Conservation (phyloP, 257 asterid species). For the Lithospermum erythrorhizon region DNA sequence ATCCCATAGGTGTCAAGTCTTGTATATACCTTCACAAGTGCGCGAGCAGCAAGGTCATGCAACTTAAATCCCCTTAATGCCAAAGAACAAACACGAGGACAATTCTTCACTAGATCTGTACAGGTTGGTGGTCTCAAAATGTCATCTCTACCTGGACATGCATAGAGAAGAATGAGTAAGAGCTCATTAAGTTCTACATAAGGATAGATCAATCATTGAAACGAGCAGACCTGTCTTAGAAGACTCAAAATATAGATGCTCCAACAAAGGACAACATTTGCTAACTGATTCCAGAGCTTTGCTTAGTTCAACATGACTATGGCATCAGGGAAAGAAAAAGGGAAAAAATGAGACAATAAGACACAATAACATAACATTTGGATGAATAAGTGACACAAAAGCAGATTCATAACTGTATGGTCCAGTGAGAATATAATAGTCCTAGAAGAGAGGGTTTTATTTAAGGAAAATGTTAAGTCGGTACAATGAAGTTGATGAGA, state of each 20-base stretch:
- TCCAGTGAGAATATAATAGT: neutral
- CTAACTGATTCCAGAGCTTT: constrained; percentile 67
- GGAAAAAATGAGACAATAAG: neutral
- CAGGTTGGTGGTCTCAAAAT: constrained; percentile 63
- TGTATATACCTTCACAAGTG: constrained; percentile 56
- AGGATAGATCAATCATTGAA: constrained; percentile 3
- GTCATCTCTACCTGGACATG: constrained; percentile 65
- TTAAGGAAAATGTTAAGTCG: too few relatives aligned
- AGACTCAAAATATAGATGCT: constrained; percentile 68
- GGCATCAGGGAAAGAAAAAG: neutral
- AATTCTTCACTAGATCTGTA: constrained; percentile 45
- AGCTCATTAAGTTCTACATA: constrained; percentile 4
- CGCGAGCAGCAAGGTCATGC: constrained; percentile 49
- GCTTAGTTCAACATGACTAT: constrained; percentile 58
- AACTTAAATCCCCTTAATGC: constrained; percentile 70
- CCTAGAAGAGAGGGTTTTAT: too few relatives aligned
- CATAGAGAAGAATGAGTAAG: constrained; percentile 17
- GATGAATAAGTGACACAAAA: neutral
- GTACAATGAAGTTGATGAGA: too few relatives aligned
- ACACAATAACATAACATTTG: neutral
- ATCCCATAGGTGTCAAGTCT: neutral
- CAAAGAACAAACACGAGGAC: constrained; percentile 51
- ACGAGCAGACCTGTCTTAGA: constrained; percentile 48
- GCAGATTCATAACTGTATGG: neutral
- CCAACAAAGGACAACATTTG: constrained; percentile 51